These are phyloP conservation scores for Basidioascus undulatus DNA, from an alignment of 768 basidiomycete genomes.

Conservation along the genomic window DNA sequence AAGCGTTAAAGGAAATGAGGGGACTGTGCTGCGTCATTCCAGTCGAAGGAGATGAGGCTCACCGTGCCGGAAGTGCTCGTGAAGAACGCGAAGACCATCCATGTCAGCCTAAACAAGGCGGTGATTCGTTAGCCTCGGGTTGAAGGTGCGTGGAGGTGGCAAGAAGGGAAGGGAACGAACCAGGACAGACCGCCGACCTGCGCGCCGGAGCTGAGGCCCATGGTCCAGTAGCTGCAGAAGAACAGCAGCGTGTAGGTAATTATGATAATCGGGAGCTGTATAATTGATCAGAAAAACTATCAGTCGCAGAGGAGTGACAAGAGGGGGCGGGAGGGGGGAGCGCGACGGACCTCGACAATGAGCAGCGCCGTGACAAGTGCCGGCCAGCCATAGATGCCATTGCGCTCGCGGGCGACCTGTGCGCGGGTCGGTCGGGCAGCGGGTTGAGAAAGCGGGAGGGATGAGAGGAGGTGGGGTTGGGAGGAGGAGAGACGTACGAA, in stretches of 20 bases:
- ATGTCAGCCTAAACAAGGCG: background rate
- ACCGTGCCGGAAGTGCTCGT: conserved; percentile 16
- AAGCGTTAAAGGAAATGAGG: background rate
- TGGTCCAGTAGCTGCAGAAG: background rate
- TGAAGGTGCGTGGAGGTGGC: no score
- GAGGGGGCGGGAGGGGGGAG: no score
- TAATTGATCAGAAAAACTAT: no score
- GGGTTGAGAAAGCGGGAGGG: no score
- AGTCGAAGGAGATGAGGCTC: background rate
- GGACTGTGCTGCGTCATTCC: background rate
- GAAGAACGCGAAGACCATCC: conserved; percentile 37
- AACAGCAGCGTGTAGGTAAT: background rate
- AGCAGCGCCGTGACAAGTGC: conserved; percentile 2
- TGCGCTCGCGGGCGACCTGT: conserved; percentile 3
- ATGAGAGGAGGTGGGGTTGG: background rate
- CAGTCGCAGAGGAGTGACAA: no score
- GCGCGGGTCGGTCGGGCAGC: no score
- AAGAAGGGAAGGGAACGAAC: background rate
- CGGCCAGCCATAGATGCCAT: conserved; percentile 3
- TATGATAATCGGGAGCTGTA: no score
- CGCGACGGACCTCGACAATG: background rate
- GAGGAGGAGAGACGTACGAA: background rate
- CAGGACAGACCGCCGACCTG: background rate
- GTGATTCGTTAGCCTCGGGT: background rate
- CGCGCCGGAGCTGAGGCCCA: background rate